A percentile compares a stretch with the other conserved stretches of the same genome.
Conservation (phyloP, 1,139 yeast species). For the Yamadazyma pseudoaaseri region DNA sequence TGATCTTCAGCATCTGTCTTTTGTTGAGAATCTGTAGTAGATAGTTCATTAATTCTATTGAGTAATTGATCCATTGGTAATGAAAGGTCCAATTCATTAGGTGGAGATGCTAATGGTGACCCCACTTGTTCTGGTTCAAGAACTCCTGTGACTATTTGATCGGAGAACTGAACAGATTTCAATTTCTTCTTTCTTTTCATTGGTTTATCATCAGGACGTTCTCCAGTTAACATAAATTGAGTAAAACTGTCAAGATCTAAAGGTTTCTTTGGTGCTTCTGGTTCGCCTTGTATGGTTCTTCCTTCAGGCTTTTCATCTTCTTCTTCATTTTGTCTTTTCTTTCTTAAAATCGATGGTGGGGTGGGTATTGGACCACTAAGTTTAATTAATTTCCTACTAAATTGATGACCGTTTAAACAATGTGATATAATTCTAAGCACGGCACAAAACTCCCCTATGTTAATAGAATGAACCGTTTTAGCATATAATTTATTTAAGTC, state of each 20-base stretch:
- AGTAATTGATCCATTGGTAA: conserved; percentile 75
- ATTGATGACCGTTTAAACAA: conserved; percentile 44
- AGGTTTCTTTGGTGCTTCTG: conserved; percentile 20
- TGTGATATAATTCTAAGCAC: conserved; percentile 64
- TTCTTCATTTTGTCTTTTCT: conserved; percentile 49
- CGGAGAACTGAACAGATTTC: conserved; percentile 71
- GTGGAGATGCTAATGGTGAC: conserved; percentile 22
- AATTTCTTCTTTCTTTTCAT: conserved; percentile 35
- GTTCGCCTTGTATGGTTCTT: conserved; percentile 19
- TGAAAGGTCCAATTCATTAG: conserved; percentile 49
- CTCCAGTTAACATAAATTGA: conserved; percentile 71
- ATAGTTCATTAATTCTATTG: conserved; percentile 33
- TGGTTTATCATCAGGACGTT: conserved; percentile 49
- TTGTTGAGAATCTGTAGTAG: conserved; percentile 10
- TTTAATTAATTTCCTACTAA: conserved; percentile 50
- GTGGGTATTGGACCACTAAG: conserved; percentile 59
- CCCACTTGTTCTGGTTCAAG: conserved; percentile 23
- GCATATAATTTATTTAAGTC: conserved; percentile 50
- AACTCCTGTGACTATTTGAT: conserved; percentile 51
- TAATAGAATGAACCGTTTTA: conserved; percentile 50
- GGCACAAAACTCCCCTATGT: conserved; percentile 77
- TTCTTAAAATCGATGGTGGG: conserved; percentile 66
- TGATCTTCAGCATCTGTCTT: conserved; percentile 51
- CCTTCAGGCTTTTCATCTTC: conserved; percentile 24
- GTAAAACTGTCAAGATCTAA: conserved; percentile 72